Evolutionary conservation across 768 basidiomycete genomes (phyloP), one percentile per base, ranked within the genome.

Genomic region (Xerocomellus intermedius): DNA sequence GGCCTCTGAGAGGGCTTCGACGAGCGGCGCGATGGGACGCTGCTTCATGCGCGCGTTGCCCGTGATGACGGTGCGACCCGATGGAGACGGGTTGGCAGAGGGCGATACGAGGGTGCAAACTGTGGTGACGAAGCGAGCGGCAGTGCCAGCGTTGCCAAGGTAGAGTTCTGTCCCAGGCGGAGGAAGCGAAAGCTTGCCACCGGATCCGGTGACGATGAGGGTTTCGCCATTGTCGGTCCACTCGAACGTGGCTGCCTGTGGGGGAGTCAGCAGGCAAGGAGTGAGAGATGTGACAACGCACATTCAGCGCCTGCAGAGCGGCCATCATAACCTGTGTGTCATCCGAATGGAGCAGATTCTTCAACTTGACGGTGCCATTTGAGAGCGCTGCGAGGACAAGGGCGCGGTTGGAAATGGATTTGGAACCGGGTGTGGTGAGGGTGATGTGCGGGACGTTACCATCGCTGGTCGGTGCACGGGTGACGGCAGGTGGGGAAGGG

Each of bases 311-410:
- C 41, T 83, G 76, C 30, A 98, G 79, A 33, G 95, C 96, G 4
- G 86, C 79, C 94, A 98, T 98, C 97, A 99, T 99, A 50, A 99
- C 96, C 62, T 95, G 94, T 0, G 97, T 99, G 68, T 99, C 96
- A 64, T 98, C 96, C 4, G 94, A 97, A 68, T 98, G 96, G 35
- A 99, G 77, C 6, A 99, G 74, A 63, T 99, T 99, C 71, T 78
- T 87, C 52, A 99, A 74, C 58, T 87, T 79, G 73, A 95, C 97
- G 0, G 87, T 91, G 2, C 96, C 97, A 43, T 82, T 83, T 0
- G 85, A 94, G 14, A 99, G 83, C 2, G 96, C 94, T 9, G 97
- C 96, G 28, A 99, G 83, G 2, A 98, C 87, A 38, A 99, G 77
- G 0, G 91, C 94, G 32, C 96, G 85, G 69, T 98, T 98, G 1